Conservation (phyloP, 768 basidiomycete species). For the Russula earlei region DNA sequence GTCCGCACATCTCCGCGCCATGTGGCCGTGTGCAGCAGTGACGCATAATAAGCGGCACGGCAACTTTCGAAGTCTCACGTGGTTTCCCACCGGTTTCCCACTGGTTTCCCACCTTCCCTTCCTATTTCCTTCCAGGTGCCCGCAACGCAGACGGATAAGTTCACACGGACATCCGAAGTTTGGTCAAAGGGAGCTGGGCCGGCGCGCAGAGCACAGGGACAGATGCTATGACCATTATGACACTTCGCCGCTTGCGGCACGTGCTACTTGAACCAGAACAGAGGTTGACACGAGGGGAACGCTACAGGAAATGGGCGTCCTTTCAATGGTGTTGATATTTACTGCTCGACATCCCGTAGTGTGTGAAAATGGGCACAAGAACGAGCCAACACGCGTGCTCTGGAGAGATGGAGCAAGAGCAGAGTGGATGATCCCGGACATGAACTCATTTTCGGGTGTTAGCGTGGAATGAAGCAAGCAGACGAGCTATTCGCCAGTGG, state of each 20-base stretch:
- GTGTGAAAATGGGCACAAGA: background rate
- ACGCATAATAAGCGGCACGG: background rate
- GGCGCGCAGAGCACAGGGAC: background rate
- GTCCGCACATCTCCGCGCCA: constrained; percentile 1
- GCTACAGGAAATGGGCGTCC: constrained; percentile 5
- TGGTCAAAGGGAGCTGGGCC: background rate
- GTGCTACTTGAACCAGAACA: background rate
- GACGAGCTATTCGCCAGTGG: background rate
- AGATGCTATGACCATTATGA: background rate
- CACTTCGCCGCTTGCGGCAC: background rate
- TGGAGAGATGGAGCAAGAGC: background rate
- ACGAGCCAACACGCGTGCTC: background rate
- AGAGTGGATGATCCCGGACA: constrained; percentile 5
- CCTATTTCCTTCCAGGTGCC: background rate
- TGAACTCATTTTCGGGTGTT: constrained; percentile 13
- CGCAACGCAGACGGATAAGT: background rate
- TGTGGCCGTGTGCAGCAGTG: constrained; percentile 1
- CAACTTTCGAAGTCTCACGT: background rate
- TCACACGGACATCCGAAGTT: background rate
- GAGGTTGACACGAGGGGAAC: background rate
- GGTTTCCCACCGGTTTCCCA: background rate
- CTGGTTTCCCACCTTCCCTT: background rate
- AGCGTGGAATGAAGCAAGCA: background rate
- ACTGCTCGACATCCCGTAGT: background rate
- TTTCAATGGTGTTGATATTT: background rate